Conservation (phyloP, 768 basidiomycete genomes). For the Porphyrellus cyaneotinctus region DNA sequence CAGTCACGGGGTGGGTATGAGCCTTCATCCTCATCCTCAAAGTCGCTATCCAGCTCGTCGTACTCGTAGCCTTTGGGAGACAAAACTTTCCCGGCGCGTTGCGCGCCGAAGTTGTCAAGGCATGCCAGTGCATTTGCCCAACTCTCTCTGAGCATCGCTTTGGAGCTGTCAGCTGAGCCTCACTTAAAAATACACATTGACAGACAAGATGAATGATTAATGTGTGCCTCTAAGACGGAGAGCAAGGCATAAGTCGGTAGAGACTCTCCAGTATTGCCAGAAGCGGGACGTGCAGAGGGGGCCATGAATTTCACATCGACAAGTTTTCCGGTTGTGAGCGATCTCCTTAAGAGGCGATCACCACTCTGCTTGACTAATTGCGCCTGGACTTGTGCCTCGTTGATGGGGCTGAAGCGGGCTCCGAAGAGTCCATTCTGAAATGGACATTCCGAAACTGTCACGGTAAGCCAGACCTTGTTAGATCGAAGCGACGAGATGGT, state of each 20-base stretch:
- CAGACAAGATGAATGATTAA: constrained; percentile 12
- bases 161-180: background rate
- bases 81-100: background rate
- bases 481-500: background rate
- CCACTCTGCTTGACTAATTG: constrained; percentile 3
- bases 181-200: background rate
- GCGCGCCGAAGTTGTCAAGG: background rate
- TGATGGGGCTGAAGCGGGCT: background rate
- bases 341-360: constrained; percentile 8
- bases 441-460: constrained; percentile 16
- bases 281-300: background rate
- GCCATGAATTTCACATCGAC: constrained; percentile 22
- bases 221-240: constrained; percentile 8
- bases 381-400: background rate
- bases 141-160: constrained; percentile 8
- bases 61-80: constrained; percentile 15
- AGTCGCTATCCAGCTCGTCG: constrained; percentile 25
- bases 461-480: constrained; percentile 6
- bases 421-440: constrained; percentile 15
- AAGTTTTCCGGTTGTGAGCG: constrained; percentile 16
- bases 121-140: constrained; percentile 8
- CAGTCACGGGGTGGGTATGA: background rate
- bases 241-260: constrained; percentile 16
- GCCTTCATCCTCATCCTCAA: constrained; percentile 19
- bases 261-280: background rate